phyloP scores from a whole-genome alignment of 345 rosid genomes.

The Microthlaspi erraticum region DNA sequence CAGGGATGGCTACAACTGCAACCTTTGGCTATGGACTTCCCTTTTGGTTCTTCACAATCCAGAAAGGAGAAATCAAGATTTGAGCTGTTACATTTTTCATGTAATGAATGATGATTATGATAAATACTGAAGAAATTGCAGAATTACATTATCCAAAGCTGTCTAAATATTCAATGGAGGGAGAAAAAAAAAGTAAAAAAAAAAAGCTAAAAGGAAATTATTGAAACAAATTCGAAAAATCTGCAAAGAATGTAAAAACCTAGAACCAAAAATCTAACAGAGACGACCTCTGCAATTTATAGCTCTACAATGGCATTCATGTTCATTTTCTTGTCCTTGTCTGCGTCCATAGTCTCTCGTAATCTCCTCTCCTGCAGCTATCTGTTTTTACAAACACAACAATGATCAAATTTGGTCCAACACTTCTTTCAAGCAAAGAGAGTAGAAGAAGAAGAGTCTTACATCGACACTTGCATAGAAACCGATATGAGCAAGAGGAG shows the following conservation, averaged over 20 bases:
- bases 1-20: constrained; percentile 63
- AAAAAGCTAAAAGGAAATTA: neutral
- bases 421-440: constrained; percentile 8
- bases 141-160: constrained; percentile 17
- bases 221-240: constrained; percentile 32
- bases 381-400: constrained; percentile 59
- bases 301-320: constrained; percentile 75
- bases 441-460: constrained; percentile 50
- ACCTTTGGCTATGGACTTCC: constrained; percentile 64
- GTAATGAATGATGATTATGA: neutral
- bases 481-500: constrained; percentile 79
- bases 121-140: constrained; percentile 9
- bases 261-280: constrained; percentile 43
- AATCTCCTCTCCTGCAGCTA: constrained; percentile 89
- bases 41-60: constrained; percentile 57
- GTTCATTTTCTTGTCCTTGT: constrained; percentile 57
- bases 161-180: constrained; percentile 1
- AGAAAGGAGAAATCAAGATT: constrained; percentile 54
- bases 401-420: neutral
- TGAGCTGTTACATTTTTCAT: constrained; percentile 1
- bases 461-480: constrained; percentile 88
- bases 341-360: constrained; percentile 65
- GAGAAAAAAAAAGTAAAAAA: neutral
- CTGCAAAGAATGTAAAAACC: constrained; percentile 37
- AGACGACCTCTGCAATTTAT: constrained; percentile 70